These are phyloP conservation scores for Galerina marginata DNA, from an alignment of 768 basidiomycete species.

Conservation along the genomic window DNA sequence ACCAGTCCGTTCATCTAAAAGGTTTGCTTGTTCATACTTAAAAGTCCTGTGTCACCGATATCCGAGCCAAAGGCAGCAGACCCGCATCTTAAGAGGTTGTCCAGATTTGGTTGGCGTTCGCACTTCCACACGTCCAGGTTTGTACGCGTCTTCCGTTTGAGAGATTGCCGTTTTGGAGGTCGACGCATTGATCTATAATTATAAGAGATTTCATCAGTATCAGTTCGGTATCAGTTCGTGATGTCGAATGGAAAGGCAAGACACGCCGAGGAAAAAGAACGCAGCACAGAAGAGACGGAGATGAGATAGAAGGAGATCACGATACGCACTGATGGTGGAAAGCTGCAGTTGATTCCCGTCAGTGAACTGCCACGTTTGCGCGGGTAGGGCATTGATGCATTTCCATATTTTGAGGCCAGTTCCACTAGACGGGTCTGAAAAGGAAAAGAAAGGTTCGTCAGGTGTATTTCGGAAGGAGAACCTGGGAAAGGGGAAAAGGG, in stretches of 20 bases:
- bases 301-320: not conserved
- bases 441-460: not conserved
- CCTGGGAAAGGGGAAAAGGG: not conserved
- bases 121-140: constrained; percentile 25
- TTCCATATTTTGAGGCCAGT: constrained; percentile 26
- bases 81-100: not conserved
- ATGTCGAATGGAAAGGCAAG: no score
- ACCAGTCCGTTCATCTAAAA: no score
- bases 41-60: no score
- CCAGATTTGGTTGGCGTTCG: constrained; percentile 18
- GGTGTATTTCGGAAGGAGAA: not conserved
- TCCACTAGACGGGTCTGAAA: constrained; percentile 24
- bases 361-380: constrained; percentile 24
- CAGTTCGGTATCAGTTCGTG: not conserved
- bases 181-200: constrained; percentile 27
- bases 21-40: no score
- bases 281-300: no score
- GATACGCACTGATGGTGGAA: not conserved
- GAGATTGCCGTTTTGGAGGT: constrained; percentile 22
- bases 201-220: not conserved
- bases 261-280: no score
- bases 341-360: constrained; percentile 23
- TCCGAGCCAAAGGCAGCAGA: no score
- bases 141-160: constrained; percentile 27
- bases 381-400: constrained; percentile 21